Evolutionary conservation across 805 yeast genomes (phyloP).

Genomic region (Yamadazyma phyllophila): DNA sequence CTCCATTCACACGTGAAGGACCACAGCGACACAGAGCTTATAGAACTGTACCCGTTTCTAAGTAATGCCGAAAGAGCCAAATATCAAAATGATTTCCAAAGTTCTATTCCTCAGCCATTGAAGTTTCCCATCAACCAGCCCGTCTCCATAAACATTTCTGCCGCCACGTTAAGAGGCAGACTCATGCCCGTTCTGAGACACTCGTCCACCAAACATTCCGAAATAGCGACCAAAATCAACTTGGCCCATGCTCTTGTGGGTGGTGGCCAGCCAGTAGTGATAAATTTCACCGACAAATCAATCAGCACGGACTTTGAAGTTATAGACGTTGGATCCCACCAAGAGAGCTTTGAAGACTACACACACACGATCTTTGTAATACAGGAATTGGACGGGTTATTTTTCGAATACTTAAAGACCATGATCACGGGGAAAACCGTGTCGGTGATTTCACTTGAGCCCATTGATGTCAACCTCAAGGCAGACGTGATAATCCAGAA

Average conservation of each 20-base stretch:
- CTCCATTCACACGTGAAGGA: slow-evolving; percentile 12
- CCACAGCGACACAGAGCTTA: slow-evolving; percentile 6
- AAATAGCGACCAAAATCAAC: not conserved
- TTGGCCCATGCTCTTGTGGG: not conserved
- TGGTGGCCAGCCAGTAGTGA: not conserved
- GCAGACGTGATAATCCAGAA: slow-evolving; percentile 1
- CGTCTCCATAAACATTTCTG: not conserved
- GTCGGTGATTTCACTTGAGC: not conserved
- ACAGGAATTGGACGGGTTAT: not conserved
- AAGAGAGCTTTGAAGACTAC: not conserved
- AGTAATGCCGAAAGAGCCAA: slow-evolving; percentile 4
- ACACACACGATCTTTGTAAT: not conserved
- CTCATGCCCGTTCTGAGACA: not conserved
- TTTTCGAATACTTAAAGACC: slow-evolving; percentile 1
- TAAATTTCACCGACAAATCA: slow-evolving; percentile 1
- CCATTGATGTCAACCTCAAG: not conserved
- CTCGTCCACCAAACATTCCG: not conserved
- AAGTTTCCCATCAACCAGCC: slow-evolving; percentile 6
- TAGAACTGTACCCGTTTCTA: slow-evolving; percentile 13
- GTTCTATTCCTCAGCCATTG: not conserved
- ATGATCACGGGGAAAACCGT: not conserved
- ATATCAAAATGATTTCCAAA: slow-evolving; percentile 6
- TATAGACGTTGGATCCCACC: not conserved
- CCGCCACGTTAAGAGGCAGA: not conserved
- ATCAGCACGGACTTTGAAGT: not conserved